These are phyloP conservation scores for Sordariomycetes sp. DNA, from an alignment of 2,329 filamentous ascomycete species.

Conservation along the genomic window DNA sequence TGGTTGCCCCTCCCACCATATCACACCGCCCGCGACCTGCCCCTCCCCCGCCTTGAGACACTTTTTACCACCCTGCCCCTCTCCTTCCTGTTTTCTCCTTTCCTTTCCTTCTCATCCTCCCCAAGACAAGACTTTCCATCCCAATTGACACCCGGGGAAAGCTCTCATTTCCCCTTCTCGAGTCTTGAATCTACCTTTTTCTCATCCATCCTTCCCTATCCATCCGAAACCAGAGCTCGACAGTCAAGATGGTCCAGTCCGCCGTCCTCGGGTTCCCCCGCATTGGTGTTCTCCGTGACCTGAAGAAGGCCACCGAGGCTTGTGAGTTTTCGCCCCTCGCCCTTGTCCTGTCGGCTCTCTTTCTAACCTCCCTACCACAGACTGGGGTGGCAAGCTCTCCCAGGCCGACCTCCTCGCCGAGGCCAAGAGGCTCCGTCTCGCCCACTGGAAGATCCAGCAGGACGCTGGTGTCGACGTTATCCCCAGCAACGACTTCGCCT, in stretches of 20 bases:
- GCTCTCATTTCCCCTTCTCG: neutral
- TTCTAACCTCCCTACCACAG: slow-evolving; percentile 25
- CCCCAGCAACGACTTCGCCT: slow-evolving; percentile 98
- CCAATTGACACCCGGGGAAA: neutral
- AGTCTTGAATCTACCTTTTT: neutral
- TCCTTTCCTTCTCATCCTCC: neutral
- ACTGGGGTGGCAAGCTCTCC: slow-evolving; percentile 90
- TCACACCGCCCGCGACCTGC: neutral
- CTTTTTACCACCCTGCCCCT: neutral
- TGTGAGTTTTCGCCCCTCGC: slow-evolving; percentile 37
- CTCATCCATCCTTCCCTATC: neutral
- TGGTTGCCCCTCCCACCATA: neutral
- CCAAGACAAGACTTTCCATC: neutral
- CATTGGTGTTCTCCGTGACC: slow-evolving; percentile 96
- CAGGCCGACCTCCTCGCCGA: slow-evolving; percentile 83
- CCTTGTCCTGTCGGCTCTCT: neutral
- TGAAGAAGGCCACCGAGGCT: slow-evolving; percentile 99
- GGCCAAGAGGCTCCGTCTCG: slow-evolving; percentile 92
- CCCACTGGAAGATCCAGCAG: slow-evolving; percentile 99
- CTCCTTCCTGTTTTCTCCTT: neutral
- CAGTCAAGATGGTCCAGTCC: slow-evolving; percentile 50
- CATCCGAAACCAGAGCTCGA: slow-evolving; percentile 4
- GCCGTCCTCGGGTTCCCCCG: slow-evolving; percentile 96
- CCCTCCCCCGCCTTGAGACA: neutral
- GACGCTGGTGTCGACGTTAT: slow-evolving; percentile 95